Conservation (phyloP, 768 basidiomycete genomes). For the Leucosporidium scottii region DNA sequence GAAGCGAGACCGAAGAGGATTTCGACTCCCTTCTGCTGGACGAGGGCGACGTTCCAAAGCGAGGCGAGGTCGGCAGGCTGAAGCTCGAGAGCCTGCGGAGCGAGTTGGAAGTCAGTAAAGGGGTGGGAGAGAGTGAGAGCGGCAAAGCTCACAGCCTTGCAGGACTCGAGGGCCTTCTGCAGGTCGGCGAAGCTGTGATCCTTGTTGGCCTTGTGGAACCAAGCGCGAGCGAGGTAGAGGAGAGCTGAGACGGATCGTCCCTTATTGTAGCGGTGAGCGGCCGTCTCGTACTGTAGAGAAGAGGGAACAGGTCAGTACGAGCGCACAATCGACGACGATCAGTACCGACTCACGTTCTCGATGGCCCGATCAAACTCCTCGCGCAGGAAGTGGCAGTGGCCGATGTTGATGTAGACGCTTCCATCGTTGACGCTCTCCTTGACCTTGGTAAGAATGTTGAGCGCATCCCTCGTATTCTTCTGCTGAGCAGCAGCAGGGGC, state of each 20-base stretch:
- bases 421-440: slow-evolving; percentile 75
- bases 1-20: slow-evolving; percentile 60
- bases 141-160: slow-evolving; percentile 49
- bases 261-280: slow-evolving; percentile 67
- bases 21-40: slow-evolving; percentile 92
- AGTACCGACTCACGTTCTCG: slow-evolving; percentile 61
- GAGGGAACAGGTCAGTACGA: background rate
- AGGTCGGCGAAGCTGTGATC: slow-evolving; percentile 76
- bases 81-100: slow-evolving; percentile 65
- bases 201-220: slow-evolving; percentile 88
- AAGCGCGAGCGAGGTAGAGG: slow-evolving; percentile 80
- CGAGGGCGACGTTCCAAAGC: slow-evolving; percentile 94
- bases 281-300: slow-evolving; percentile 72
- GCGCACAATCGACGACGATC: background rate
- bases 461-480: slow-evolving; percentile 73
- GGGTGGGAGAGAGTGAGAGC: background rate
- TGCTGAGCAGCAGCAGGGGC: slow-evolving; percentile 61
- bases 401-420: slow-evolving; percentile 90
- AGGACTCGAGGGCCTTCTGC: slow-evolving; percentile 74
- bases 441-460: slow-evolving; percentile 83
- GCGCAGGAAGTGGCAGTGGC: slow-evolving; percentile 83
- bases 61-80: slow-evolving; percentile 84
- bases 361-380: slow-evolving; percentile 95
- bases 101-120: background rate
- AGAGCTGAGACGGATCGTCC: slow-evolving; percentile 68